Percentiles rank a stretch among this genome's conserved stretches.
These are phyloP conservation scores for Alnus glutinosa DNA, from an alignment of 306 rosid species.

Conservation along the genomic window DNA sequence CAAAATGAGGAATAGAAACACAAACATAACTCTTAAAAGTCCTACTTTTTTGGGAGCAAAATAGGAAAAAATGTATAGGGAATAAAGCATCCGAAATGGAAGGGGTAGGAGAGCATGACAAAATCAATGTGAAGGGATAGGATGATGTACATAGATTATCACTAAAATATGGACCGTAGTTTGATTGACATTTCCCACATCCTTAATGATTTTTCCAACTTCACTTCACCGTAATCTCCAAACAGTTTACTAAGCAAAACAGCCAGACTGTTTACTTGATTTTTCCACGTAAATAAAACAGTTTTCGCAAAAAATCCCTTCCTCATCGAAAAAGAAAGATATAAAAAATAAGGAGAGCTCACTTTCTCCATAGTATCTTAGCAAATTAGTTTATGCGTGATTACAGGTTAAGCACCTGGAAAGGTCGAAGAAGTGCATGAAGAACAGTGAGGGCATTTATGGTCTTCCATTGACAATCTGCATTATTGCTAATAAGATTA, in stretches of 20 bases:
- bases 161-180: neutral
- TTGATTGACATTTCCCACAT: neutral
- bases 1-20: neutral
- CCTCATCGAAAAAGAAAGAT: neutral
- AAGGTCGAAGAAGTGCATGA: slow-evolving; percentile 79
- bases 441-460: slow-evolving; percentile 63
- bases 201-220: neutral
- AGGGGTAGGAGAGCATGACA: neutral
- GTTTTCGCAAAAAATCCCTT: neutral
- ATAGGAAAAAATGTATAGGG: neutral
- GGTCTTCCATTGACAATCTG: slow-evolving; percentile 54
- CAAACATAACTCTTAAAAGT: neutral
- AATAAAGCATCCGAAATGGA: neutral
- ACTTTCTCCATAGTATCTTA: neutral
- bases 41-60: neutral
- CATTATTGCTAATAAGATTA: slow-evolving; percentile 41
- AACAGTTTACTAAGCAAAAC: neutral
- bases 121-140: neutral
- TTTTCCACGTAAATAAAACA: neutral
- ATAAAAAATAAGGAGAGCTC: neutral
- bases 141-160: neutral
- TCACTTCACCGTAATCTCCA: neutral
- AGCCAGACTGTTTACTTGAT: neutral
- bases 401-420: slow-evolving; percentile 55
- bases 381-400: slow-evolving; percentile 3